Conservation (phyloP, 768 basidiomycete species). For the Boletus sensibilis region DNA sequence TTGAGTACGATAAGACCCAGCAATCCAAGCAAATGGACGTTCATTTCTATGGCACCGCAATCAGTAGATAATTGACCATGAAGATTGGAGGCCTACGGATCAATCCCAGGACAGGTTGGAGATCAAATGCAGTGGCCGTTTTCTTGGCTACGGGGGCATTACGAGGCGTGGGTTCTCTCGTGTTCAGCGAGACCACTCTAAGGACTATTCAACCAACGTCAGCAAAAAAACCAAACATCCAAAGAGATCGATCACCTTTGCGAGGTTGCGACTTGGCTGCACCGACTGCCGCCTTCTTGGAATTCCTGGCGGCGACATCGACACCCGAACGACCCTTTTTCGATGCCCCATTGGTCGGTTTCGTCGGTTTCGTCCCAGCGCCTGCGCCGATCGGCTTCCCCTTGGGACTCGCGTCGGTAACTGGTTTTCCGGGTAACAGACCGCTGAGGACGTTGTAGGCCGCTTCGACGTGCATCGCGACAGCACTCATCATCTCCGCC, state of each 20-base stretch:
- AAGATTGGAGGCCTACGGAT: constrained; percentile 46
- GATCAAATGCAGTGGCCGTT: constrained; percentile 16
- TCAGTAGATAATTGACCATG: background rate
- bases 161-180: constrained; percentile 4
- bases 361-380: constrained; percentile 15
- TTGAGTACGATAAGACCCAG: constrained; percentile 65
- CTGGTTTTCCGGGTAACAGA: constrained; percentile 31
- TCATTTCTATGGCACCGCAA: constrained; percentile 42
- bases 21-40: constrained; percentile 62
- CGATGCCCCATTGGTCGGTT: constrained; percentile 6
- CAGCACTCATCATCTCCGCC: constrained; percentile 40
- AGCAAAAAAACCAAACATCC: background rate
- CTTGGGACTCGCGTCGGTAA: constrained; percentile 8
- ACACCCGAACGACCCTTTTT: constrained; percentile 39
- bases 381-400: constrained; percentile 22
- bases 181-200: constrained; percentile 19
- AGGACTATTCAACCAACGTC: constrained; percentile 5
- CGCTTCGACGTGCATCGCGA: constrained; percentile 52
- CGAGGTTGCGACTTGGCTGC: constrained; percentile 48
- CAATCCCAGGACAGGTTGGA: constrained; percentile 41
- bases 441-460: constrained; percentile 50
- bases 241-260: constrained; percentile 32
- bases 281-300: constrained; percentile 14
- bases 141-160: background rate
- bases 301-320: background rate